Percentiles rank a stretch among this genome's conserved stretches.
phyloP scores from a whole-genome alignment of 2,329 filamentous ascomycete genomes.

The Aspergillus felis region DNA sequence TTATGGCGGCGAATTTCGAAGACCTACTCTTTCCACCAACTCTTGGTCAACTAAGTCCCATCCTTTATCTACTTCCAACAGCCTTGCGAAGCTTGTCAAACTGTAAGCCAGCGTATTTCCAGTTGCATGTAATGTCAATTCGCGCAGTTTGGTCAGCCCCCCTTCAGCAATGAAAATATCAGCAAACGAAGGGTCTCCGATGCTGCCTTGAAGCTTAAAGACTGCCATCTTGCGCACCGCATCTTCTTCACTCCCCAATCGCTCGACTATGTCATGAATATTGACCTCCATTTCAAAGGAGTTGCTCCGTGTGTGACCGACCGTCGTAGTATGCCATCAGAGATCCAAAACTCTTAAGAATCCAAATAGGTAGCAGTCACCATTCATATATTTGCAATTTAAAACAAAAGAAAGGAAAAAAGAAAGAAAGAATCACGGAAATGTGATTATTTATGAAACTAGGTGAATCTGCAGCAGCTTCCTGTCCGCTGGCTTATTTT shows the following conservation, averaged over 20 bases:
- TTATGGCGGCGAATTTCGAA: constrained; percentile 3
- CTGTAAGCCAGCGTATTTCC: constrained; percentile 97
- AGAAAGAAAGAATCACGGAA: no score
- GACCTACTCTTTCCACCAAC: constrained; percentile 56
- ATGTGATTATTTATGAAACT: no score
- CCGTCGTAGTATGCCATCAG: background rate
- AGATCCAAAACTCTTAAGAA: background rate
- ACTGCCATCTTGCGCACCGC: constrained; percentile 96
- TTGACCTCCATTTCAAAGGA: constrained; percentile 48
- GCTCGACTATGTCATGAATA: constrained; percentile 55
- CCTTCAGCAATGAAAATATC: constrained; percentile 92
- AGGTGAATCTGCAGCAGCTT: background rate
- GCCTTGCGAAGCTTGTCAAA: constrained; percentile 77
- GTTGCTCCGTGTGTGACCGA: background rate
- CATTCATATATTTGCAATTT: background rate
- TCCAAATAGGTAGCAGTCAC: background rate
- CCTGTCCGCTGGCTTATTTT: background rate
- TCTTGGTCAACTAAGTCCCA: constrained; percentile 67
- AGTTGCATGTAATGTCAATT: constrained; percentile 76
- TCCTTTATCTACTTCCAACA: constrained; percentile 95
- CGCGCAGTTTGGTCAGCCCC: constrained; percentile 74
- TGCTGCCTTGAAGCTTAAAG: constrained; percentile 93
- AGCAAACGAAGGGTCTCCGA: constrained; percentile 93
- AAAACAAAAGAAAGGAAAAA: background rate
- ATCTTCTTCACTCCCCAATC: constrained; percentile 67